Base-by-base conservation (phyloP, 495 filamentous ascomycete species). In the Penicillium roqueforti region DNA sequence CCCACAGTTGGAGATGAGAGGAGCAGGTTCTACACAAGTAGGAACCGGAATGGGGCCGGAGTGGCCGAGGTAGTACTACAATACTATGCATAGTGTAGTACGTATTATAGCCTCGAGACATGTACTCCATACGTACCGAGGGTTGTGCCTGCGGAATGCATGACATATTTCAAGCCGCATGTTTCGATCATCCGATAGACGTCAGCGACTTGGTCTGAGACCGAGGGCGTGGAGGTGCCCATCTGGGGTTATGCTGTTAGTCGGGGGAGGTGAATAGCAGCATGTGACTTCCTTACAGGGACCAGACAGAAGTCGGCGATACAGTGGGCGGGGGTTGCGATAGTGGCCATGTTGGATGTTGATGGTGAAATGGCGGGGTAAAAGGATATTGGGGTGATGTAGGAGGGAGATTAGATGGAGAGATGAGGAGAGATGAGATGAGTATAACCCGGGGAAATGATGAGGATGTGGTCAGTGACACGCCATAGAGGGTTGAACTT, bases 121-220 rank as follows among this genome's bases (percentile, higher is more conserved):
- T 32, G 11, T 32, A 34, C 6, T 36, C 14, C 14, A 36, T 20
- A 80, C 83, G 40, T 73, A 95, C 91, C 92, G 34, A 97, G 80
- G 0, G 92, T 96, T 0, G 92, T 97, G 16, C 92, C 92, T 6
- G 88, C 88, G 3, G 88, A 91, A 66, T 96, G 92, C 91, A 97
- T 92, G 45, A 80, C 81, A 64, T 91, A 92, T 41, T 79, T 84
- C 58, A 97, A 62, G 7, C 88, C 89, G 53, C 85, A 91, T 47
- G 78, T 80, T 62, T 86, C 81, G 59, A 98, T 79, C 16, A 98
- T 76, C n/a, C 84, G 79, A 67, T 97, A 92, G 39, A 98, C 91
- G 37, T 87, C 83, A 37, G 93, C 92, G 29, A 98, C 82, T 68
- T 97, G 88, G 44, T 84, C 77, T 1, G 90, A 90, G 19, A 98